Percentiles rank a stretch among this genome's conserved stretches.
These are phyloP conservation scores for Xylariaceae sp. DNA, from an alignment of 2,329 filamentous ascomycete genomes.

Conservation along the genomic window DNA sequence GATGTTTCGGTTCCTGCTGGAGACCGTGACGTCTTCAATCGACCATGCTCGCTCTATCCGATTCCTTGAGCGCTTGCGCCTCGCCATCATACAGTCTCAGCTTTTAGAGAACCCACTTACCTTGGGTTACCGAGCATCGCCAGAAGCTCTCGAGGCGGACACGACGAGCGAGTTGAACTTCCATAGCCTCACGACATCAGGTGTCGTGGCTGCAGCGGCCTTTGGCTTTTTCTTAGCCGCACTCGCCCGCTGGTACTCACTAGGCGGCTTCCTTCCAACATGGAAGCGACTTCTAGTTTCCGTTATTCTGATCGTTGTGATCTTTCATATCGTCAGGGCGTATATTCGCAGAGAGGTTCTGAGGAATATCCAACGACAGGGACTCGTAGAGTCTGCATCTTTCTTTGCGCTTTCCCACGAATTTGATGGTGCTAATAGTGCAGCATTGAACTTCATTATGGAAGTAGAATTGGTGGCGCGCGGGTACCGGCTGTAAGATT, in stretches of 20 bases:
- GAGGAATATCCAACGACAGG: constrained; percentile 31
- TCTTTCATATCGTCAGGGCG: constrained; percentile 24
- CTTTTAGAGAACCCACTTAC: constrained; percentile 32
- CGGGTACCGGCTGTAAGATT: constrained; percentile 32
- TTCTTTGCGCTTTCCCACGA: constrained; percentile 32
- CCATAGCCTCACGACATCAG: constrained; percentile 29
- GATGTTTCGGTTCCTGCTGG: constrained; percentile 25
- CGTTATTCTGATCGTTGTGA: constrained; percentile 18
- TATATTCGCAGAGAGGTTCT: constrained; percentile 31
- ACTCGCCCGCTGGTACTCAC: constrained; percentile 29
- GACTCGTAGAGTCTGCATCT: constrained; percentile 25
- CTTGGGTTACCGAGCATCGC: constrained; percentile 24
- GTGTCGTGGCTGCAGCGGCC: constrained; percentile 29
- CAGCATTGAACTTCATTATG: constrained; percentile 34
- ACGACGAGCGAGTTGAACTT: constrained; percentile 22
- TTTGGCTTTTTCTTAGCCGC: constrained; percentile 29
- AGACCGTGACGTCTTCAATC: constrained; percentile 32
- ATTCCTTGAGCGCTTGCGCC: constrained; percentile 33
- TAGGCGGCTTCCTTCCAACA: constrained; percentile 27
- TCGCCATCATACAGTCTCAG: constrained; percentile 33
- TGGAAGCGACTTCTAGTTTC: constrained; percentile 27
- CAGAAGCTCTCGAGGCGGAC: constrained; percentile 21
- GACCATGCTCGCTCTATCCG: constrained; percentile 30
- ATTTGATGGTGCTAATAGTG: constrained; percentile 32
- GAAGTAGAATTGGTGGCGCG: constrained; percentile 33